Evolutionary conservation across 2,329 filamentous ascomycete species (phyloP), one percentile per base, ranked within the genome.

Genomic region (Colletotrichum filicis): DNA sequence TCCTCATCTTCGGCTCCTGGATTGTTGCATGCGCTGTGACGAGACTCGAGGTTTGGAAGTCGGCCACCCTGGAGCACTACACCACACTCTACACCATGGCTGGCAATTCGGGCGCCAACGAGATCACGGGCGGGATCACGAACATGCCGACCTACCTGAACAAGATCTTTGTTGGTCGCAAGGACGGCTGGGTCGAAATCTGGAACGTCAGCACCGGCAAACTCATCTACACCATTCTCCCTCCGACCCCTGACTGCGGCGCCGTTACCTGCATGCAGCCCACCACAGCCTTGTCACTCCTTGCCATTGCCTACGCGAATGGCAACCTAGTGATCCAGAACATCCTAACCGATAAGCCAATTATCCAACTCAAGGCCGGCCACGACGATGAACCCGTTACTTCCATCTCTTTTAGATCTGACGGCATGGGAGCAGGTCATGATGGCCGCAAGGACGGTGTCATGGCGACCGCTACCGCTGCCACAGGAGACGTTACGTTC

Each of bases 191-290:
- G 82, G 92, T 98, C 9, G 97, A 99, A 80, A 97, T 99, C 63
- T 99, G 97, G 96, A 99, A 99, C 80, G 87, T 99, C 74, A 97
- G 93, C 80, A 98, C 94, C 4, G 95, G 90, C 60, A 98, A 97
- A 82, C 87, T 98, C 66, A 91, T 99, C 32, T 97, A 98, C 82
- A 97, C 95, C 2, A 92, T 99, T 64, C 85, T 97, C 16, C 94
- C 97, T 1, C 92, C 94, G 0, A 89, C 90, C 9, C 87, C 92
- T 2, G 88, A 92, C 65, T 92, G 90, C 76, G 96, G 95, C 59
- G 88, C 93, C 16, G 94, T 98, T n/a, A 97, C 94, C 6, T 95
- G 95, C 55, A 86, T 99, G 63, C 91, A 97, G 76, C 92, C 96
- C 0, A 93, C 94, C 1, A 94, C 96, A 1, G 95, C 93, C 0